Evolutionary conservation across 768 basidiomycete genomes (phyloP).

Genomic region (Boletus reticulatus): DNA sequence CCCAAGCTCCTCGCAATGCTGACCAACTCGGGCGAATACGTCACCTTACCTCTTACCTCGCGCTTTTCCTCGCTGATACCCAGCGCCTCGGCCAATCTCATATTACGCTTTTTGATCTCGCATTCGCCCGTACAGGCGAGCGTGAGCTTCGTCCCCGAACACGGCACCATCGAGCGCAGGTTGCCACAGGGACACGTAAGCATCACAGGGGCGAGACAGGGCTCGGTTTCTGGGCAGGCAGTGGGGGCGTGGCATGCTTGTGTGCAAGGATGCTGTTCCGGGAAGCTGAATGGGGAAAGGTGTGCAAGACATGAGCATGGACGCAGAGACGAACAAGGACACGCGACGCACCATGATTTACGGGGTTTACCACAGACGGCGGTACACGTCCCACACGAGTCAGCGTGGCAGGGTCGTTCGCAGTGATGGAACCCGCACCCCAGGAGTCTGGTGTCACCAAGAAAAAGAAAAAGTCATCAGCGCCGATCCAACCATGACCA

Average conservation of each 20-base stretch:
- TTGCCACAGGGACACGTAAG: conserved; percentile 84
- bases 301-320: neutral
- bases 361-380: conserved; percentile 84
- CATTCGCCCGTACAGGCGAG: conserved; percentile 86
- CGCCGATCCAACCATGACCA: neutral
- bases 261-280: conserved; percentile 72
- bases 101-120: conserved; percentile 80
- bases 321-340: neutral
- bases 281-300: conserved; percentile 43
- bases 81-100: conserved; percentile 83
- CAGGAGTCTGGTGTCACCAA: conserved; percentile 46
- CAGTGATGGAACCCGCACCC: conserved; percentile 91
- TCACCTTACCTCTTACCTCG: conserved; percentile 38
- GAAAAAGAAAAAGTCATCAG: neutral
- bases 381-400: conserved; percentile 74
- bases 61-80: conserved; percentile 67
- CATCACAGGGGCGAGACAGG: conserved; percentile 67
- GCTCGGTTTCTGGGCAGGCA: conserved; percentile 73
- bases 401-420: conserved; percentile 77
- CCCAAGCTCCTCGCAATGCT: conserved; percentile 48
- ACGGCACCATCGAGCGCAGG: conserved; percentile 68
- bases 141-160: conserved; percentile 48
- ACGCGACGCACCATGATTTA: conserved; percentile 65
- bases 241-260: conserved; percentile 87
- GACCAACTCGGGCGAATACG: conserved; percentile 63